Conservation (phyloP, 2,329 filamentous ascomycete genomes). For the Trichoderma sp. region DNA sequence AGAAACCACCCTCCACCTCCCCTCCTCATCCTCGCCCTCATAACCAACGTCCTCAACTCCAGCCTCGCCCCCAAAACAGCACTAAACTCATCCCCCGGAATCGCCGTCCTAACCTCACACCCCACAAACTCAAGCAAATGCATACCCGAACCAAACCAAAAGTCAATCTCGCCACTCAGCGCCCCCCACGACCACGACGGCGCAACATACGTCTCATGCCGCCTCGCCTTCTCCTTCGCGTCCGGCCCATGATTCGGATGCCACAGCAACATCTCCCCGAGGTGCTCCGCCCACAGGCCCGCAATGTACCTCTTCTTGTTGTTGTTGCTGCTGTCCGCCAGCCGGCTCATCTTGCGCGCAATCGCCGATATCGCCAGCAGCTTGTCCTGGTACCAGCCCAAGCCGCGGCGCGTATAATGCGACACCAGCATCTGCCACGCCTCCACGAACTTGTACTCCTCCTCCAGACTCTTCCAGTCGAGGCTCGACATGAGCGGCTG, state of each 20-base stretch:
- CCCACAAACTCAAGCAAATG: neutral
- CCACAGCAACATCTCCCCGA: neutral
- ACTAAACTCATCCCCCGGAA: slow-evolving; percentile 2
- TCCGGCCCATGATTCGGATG: slow-evolving; percentile 16
- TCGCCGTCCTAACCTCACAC: neutral
- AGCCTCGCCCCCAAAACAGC: neutral
- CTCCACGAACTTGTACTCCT: neutral
- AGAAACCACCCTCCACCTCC: slow-evolving; percentile 3
- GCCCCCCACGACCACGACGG: slow-evolving; percentile 21
- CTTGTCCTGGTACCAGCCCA: slow-evolving; percentile 22
- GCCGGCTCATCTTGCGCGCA: slow-evolving; percentile 12
- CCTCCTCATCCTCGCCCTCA: neutral
- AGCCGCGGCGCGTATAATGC: slow-evolving; percentile 13
- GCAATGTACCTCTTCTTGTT: neutral
- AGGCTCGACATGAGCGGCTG: slow-evolving; percentile 11
- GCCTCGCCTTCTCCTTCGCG: neutral
- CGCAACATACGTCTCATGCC: slow-evolving; percentile 13
- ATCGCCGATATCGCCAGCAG: slow-evolving; percentile 16
- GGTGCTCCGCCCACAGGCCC: slow-evolving; percentile 9
- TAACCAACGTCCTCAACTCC: slow-evolving; percentile 10
- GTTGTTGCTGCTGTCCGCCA: neutral
- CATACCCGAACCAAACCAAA: neutral
- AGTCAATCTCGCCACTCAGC: slow-evolving; percentile 16
- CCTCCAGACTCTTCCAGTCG: neutral
- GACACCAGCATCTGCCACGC: slow-evolving; percentile 20